These are phyloP conservation scores for Fusarium robinianum DNA, from an alignment of 2,329 filamentous ascomycete genomes.

Conservation along the genomic window DNA sequence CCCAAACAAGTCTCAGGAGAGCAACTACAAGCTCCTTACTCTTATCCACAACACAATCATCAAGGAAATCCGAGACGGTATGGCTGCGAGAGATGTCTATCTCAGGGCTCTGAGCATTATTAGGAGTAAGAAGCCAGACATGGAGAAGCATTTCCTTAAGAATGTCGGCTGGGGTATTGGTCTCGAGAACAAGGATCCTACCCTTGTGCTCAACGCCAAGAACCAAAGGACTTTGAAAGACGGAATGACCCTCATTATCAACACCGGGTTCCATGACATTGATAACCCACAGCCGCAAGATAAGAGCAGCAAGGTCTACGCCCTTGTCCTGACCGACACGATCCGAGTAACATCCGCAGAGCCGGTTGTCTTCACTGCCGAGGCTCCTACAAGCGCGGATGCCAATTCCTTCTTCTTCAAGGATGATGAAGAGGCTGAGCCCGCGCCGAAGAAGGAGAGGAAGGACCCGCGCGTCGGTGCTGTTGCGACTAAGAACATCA, in stretches of 20 bases:
- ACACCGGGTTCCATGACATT: conserved; percentile 87
- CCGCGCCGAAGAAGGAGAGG: conserved; percentile 88
- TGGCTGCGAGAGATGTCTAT: conserved; percentile 86
- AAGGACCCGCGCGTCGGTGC: conserved; percentile 81
- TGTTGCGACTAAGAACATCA: conserved; percentile 93
- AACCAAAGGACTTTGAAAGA: conserved; percentile 84
- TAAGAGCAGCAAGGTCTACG: conserved; percentile 87
- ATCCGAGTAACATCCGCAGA: conserved; percentile 83
- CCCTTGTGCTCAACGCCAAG: conserved; percentile 84
- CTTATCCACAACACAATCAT: conserved; percentile 87
- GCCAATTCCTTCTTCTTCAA: conserved; percentile 99
- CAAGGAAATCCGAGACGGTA: conserved; percentile 88
- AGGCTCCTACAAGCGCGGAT: conserved; percentile 88
- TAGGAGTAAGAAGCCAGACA: conserved; percentile 88
- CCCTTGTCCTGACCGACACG: conserved; percentile 88
- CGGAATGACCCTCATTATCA: conserved; percentile 94
- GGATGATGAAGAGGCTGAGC: conserved; percentile 86
- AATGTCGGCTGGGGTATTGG: conserved; percentile 92
- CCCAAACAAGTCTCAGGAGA: conserved; percentile 94
- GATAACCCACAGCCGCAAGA: conserved; percentile 86
- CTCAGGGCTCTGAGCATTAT: conserved; percentile 80
- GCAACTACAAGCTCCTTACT: conserved; percentile 86
- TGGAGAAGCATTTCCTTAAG: conserved; percentile 94
- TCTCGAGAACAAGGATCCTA: conserved; percentile 85
- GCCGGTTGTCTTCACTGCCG: conserved; percentile 87